phyloP scores from a whole-genome alignment of 768 basidiomycete genomes.

The Lactarius sanguifluus region DNA sequence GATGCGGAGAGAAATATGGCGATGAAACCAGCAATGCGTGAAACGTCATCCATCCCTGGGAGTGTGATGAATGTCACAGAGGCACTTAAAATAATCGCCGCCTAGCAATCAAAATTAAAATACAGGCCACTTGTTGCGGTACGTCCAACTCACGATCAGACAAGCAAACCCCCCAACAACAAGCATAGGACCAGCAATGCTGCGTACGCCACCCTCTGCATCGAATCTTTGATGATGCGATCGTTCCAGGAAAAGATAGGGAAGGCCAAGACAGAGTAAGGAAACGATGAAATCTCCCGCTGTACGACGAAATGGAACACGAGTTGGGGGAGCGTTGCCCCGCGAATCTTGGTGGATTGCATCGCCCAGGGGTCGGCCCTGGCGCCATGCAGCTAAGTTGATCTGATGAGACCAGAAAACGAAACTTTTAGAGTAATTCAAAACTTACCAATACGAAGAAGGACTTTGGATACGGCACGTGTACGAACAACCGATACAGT shows the following conservation, averaged over 20 bases:
- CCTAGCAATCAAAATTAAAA: slow-evolving; percentile 43
- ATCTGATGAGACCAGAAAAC: slow-evolving; percentile 1
- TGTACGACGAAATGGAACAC: slow-evolving; percentile 47
- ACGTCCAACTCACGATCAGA: slow-evolving; percentile 32
- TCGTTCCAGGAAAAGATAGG: slow-evolving; percentile 68
- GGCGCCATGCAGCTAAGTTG: slow-evolving; percentile 27
- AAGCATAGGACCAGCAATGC: slow-evolving; percentile 54
- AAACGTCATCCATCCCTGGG: slow-evolving; percentile 64
- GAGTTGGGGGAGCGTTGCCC: slow-evolving; percentile 13
- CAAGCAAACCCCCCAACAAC: slow-evolving; percentile 58
- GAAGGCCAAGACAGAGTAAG: slow-evolving; percentile 72
- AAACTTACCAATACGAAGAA: slow-evolving; percentile 28
- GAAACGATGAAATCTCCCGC: slow-evolving; percentile 59
- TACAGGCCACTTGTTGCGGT: not conserved
- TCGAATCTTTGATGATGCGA: slow-evolving; percentile 51
- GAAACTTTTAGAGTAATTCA: not conserved
- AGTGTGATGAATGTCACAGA: slow-evolving; percentile 80
- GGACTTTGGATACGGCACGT: slow-evolving; percentile 28
- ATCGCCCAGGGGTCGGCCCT: slow-evolving; percentile 17
- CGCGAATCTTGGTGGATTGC: slow-evolving; percentile 25
- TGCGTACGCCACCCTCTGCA: slow-evolving; percentile 55
- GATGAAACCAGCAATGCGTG: slow-evolving; percentile 64
- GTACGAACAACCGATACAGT: slow-evolving; percentile 23
- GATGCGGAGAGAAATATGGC: slow-evolving; percentile 67
- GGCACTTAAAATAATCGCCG: slow-evolving; percentile 76